Evolutionary conservation across 306 rosid species (phyloP).

Genomic region (Inga oerstediana): DNA sequence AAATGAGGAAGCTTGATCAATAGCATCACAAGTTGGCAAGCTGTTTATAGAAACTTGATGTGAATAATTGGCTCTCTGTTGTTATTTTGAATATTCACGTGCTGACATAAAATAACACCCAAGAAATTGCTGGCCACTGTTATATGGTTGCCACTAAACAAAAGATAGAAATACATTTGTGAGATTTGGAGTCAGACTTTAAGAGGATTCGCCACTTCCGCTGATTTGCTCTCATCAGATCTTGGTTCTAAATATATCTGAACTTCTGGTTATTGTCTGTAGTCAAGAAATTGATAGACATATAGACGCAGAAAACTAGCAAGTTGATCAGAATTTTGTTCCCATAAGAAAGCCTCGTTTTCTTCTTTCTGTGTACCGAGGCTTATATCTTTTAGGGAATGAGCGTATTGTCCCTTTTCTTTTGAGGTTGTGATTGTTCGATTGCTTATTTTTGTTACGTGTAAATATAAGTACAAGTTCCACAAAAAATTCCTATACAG

Average conservation of each 20-base stretch:
- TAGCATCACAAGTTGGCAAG: background rate
- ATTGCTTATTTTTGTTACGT: background rate
- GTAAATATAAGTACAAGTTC: background rate
- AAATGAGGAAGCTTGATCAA: slow-evolving; percentile 5
- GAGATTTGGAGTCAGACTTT: background rate
- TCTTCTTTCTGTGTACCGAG: too few relatives aligned
- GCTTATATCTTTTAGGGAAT: background rate
- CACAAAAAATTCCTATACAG: background rate
- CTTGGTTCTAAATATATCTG: background rate
- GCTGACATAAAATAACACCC: background rate
- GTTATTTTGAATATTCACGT: background rate
- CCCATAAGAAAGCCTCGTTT: background rate
- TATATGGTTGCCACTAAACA: background rate
- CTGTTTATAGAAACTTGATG: background rate
- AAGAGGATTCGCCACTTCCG: background rate
- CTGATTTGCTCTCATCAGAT: background rate
- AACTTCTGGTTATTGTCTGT: background rate
- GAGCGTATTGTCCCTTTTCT: background rate
- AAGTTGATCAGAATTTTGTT: background rate
- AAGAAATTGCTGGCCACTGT: background rate
- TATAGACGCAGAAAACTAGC: background rate
- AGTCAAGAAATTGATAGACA: background rate
- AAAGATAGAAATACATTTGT: background rate
- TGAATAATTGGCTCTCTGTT: background rate
- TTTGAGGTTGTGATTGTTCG: background rate